A percentile compares a stretch with the other conserved stretches of the same genome.
Conservation (phyloP, 768 basidiomycete genomes). For the Amanita phalloides region DNA sequence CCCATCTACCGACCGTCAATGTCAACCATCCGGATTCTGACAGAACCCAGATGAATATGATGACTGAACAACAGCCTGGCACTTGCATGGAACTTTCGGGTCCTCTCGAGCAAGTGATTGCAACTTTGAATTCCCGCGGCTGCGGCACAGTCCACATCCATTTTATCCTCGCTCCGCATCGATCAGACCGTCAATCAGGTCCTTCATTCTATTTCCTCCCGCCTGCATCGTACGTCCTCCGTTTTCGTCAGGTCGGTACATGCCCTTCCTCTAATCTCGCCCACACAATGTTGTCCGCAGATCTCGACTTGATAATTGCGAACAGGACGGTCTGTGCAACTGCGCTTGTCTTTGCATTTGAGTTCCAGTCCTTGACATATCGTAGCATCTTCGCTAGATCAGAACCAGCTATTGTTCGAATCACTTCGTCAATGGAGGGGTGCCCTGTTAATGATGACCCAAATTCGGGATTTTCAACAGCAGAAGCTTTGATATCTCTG, state of each 20-base stretch:
- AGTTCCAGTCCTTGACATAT: constrained; percentile 89
- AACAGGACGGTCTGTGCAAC: constrained; percentile 81
- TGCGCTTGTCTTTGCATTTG: constrained; percentile 77
- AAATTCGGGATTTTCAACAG: constrained; percentile 13
- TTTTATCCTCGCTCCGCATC: constrained; percentile 54
- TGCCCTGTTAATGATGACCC: constrained; percentile 51
- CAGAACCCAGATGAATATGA: background rate
- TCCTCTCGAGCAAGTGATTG: background rate
- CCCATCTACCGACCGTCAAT: constrained; percentile 10
- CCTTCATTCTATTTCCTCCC: constrained; percentile 39
- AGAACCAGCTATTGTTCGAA: constrained; percentile 55
- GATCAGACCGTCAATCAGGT: constrained; percentile 76
- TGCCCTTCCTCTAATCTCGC: constrained; percentile 14
- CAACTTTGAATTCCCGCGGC: background rate
- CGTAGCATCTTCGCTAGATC: constrained; percentile 77
- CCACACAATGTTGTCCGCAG: constrained; percentile 61
- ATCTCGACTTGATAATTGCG: constrained; percentile 67
- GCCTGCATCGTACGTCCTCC: constrained; percentile 9
- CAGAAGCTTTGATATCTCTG: constrained; percentile 36
- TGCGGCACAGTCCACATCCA: too few species aligned
- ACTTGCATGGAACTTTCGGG: background rate
- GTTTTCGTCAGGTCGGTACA: constrained; percentile 15
- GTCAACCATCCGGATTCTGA: background rate
- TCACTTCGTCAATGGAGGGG: constrained; percentile 67
- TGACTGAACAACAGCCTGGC: background rate